A percentile compares a stretch with the other conserved stretches of the same genome.
Evolutionary conservation across 225 moss, liverwort and hornwort species (phyloP).

Genomic region (Physcomitrellopsis africana): DNA sequence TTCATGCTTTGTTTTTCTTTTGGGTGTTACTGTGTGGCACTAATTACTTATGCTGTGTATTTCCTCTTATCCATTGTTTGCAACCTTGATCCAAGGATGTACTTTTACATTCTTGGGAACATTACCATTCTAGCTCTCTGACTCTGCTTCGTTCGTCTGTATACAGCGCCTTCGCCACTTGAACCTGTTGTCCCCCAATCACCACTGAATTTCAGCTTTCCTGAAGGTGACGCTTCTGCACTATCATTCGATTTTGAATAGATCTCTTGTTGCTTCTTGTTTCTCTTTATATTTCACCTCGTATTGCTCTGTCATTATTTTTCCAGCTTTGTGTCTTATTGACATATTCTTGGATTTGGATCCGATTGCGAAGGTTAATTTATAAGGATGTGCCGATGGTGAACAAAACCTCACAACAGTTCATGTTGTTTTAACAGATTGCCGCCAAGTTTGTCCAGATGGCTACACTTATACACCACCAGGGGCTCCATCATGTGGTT

Average conservation of each 20-base stretch:
- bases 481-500: slow-evolving; percentile 70
- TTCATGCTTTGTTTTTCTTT: background rate
- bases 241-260: background rate
- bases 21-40: background rate
- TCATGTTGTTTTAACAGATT: slow-evolving; percentile 40
- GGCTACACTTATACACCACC: slow-evolving; percentile 70
- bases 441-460: slow-evolving; percentile 59
- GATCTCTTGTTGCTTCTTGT: background rate
- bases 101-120: background rate
- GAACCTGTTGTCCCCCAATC: slow-evolving; percentile 38
- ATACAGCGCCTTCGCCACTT: slow-evolving; percentile 40
- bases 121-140: slow-evolving; percentile 4
- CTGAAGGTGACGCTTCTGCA: slow-evolving; percentile 36
- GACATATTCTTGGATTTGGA: background rate
- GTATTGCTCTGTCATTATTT: slow-evolving; percentile 8
- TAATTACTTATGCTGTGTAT: background rate
- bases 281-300: background rate
- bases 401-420: slow-evolving; percentile 1
- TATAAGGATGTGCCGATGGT: background rate
- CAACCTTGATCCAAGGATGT: background rate
- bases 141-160: slow-evolving; percentile 16
- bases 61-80: background rate
- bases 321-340: slow-evolving; percentile 9
- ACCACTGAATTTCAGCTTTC: slow-evolving; percentile 15
- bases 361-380: background rate